Evolutionary conservation across 257 asterid genomes (phyloP), one percentile per base, ranked within the genome.

Genomic region (Solanum piurae): DNA sequence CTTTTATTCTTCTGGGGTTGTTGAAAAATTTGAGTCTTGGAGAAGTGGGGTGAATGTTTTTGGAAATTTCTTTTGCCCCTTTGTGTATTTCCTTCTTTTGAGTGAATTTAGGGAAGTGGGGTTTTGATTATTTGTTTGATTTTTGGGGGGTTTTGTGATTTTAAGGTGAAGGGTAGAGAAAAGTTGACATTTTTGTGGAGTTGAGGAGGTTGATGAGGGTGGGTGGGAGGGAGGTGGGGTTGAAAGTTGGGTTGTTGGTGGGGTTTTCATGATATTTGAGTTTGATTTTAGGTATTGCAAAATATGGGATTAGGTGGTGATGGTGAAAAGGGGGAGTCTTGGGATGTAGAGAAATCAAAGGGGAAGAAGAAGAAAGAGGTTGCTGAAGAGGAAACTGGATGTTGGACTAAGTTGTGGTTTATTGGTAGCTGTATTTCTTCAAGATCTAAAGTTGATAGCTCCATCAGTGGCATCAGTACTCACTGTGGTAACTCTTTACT

Each of bases 361-460:
- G 91, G 90, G 84, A 85, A 76, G 89, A 89, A 89, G 88, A 89
- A 88, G 77, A 89, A 90, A 86, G 92, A 68, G 10, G 90, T 72
- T 44, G 88, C 42, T 66, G 93, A 88, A 86, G 93, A 86, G 89
- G 90, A 91, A 84, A 90, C 90, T 89, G 95, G 98, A 75, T 95
- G 98, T 89, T 96, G 99, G 96, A 86, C 91, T 20, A 97, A 93
- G 88, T 92, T 94, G 21, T 94, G 94, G 93, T 93, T 91, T 89
- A 91, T 95, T 79, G 94, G 98, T 52, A 92, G 94, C 94, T 97
- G 98, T 92, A 92, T 97, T 85, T 93, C 97, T 90, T 97, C 99
- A 93, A 95, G 98, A 95, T 97, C 98, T 92, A 97, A 95, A 93
- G 98, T 97, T 90, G 98, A 94, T 85, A 97, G 92, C 94, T 94